Conservation (phyloP, 2,329 filamentous ascomycete genomes). For the Aspergillus costaricaensis region DNA sequence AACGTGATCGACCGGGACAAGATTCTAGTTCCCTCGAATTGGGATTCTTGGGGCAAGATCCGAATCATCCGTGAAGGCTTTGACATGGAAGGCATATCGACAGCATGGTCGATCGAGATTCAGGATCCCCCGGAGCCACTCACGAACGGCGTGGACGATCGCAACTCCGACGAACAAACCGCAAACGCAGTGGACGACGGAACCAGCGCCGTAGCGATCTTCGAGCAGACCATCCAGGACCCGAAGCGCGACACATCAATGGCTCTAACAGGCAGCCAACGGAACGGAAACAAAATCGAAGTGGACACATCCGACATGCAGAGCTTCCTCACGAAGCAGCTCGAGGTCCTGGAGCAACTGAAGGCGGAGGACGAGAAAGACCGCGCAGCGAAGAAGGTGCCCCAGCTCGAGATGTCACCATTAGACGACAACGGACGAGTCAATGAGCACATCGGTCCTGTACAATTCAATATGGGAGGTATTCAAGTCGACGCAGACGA, state of each 20-base stretch:
- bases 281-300: conserved; percentile 52
- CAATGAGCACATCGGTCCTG: conserved; percentile 85
- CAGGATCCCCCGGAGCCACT: conserved; percentile 53
- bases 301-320: conserved; percentile 74
- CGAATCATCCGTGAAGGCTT: conserved; percentile 88
- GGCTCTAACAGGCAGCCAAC: conserved; percentile 51
- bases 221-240: conserved; percentile 78
- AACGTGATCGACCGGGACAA: conserved; percentile 94
- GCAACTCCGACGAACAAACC: conserved; percentile 27
- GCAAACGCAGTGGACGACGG: conserved; percentile 32
- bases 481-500: conserved; percentile 96
- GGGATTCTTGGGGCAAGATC: conserved; percentile 99
- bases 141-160: conserved; percentile 27
- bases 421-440: conserved; percentile 47
- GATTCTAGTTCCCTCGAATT: conserved; percentile 91
- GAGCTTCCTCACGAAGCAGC: conserved; percentile 72
- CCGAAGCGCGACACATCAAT: conserved; percentile 66
- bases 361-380: conserved; percentile 57
- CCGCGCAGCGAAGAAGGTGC: conserved; percentile 34
- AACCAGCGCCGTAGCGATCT: conserved; percentile 68
- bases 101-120: conserved; percentile 83
- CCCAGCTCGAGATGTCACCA: conserved; percentile 40
- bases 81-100: conserved; percentile 82
- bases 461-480: conserved; percentile 97
- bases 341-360: conserved; percentile 70